Evolutionary conservation across 495 filamentous ascomycete genomes (phyloP).

Genomic region (Amphirosellinia nigrospora): DNA sequence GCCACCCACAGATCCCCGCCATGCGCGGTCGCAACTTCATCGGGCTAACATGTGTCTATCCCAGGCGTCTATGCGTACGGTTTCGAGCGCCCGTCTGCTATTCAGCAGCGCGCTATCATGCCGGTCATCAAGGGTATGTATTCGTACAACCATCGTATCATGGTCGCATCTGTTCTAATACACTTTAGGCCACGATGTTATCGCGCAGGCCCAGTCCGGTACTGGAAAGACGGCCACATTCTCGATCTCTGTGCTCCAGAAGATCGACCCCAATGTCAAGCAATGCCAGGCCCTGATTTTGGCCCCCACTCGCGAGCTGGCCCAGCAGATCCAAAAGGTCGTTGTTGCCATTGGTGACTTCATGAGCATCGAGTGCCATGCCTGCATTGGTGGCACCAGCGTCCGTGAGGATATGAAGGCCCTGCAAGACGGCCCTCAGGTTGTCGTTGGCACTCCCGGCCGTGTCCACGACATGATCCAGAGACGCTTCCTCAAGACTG

Average conservation of each 20-base stretch:
- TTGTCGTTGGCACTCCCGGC: conserved; percentile 95
- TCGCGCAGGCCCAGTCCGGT: conserved; percentile 98
- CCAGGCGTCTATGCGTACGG: conserved; percentile 98
- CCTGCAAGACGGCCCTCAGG: conserved; percentile 93
- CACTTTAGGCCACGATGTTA: conserved; percentile 87
- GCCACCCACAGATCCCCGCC: not conserved
- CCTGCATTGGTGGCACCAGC: conserved; percentile 98
- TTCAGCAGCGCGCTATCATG: conserved; percentile 99
- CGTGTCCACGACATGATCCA: conserved; percentile 99
- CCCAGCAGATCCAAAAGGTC: conserved; percentile 98
- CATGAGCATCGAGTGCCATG: conserved; percentile 99
- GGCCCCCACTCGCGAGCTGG: conserved; percentile 95
- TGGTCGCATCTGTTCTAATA: conserved; percentile 26
- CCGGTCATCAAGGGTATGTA: conserved; percentile 97
- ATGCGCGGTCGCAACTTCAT: conserved; percentile 9
- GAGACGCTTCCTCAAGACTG: conserved; percentile 89
- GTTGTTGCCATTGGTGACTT: conserved; percentile 98
- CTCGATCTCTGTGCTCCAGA: conserved; percentile 97
- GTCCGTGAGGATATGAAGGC: conserved; percentile 97
- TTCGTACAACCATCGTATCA: not conserved
- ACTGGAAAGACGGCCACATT: conserved; percentile 99
- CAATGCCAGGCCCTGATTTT: conserved; percentile 95
- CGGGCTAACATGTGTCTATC: conserved; percentile 16
- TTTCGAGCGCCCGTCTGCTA: conserved; percentile 98
- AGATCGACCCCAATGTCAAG: conserved; percentile 92